phyloP scores from a whole-genome alignment of 2,329 filamentous ascomycete genomes.

The Lasiodiplodia sp. region DNA sequence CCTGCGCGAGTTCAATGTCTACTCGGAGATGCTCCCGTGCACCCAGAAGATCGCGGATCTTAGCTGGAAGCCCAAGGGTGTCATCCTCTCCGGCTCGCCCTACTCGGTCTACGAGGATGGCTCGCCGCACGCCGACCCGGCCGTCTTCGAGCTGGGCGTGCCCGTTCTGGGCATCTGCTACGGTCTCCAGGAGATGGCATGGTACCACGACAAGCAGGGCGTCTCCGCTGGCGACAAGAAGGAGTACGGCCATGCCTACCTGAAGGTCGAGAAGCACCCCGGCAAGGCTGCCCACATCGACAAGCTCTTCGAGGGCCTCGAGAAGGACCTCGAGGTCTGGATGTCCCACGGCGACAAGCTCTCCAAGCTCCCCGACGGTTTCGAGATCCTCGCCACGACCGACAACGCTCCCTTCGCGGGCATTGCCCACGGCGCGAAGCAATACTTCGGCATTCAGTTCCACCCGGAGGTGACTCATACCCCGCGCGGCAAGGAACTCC shows the following conservation, averaged over 20 bases:
- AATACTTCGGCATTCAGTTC: slow-evolving; percentile 85
- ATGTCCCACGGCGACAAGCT: slow-evolving; percentile 95
- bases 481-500: slow-evolving; percentile 70
- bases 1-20: slow-evolving; percentile 80
- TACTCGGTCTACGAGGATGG: slow-evolving; percentile 83
- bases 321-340: slow-evolving; percentile 74
- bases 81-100: slow-evolving; percentile 77
- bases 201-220: slow-evolving; percentile 67
- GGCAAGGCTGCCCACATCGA: slow-evolving; percentile 71
- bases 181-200: slow-evolving; percentile 76
- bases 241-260: slow-evolving; percentile 75
- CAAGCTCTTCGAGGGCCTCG: slow-evolving; percentile 78
- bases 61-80: slow-evolving; percentile 79
- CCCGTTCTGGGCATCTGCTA: slow-evolving; percentile 70
- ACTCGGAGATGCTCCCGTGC: slow-evolving; percentile 87
- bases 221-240: slow-evolving; percentile 72
- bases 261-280: slow-evolving; percentile 66
- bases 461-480: slow-evolving; percentile 87
- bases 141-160: slow-evolving; percentile 77
- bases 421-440: slow-evolving; percentile 74
- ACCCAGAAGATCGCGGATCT: slow-evolving; percentile 82
- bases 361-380: slow-evolving; percentile 73
- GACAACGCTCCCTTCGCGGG: slow-evolving; percentile 79
- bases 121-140: slow-evolving; percentile 81
- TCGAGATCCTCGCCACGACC: slow-evolving; percentile 77